phyloP scores from a whole-genome alignment of 2,329 filamentous ascomycete genomes.

The Arthrobotrys iridis region DNA sequence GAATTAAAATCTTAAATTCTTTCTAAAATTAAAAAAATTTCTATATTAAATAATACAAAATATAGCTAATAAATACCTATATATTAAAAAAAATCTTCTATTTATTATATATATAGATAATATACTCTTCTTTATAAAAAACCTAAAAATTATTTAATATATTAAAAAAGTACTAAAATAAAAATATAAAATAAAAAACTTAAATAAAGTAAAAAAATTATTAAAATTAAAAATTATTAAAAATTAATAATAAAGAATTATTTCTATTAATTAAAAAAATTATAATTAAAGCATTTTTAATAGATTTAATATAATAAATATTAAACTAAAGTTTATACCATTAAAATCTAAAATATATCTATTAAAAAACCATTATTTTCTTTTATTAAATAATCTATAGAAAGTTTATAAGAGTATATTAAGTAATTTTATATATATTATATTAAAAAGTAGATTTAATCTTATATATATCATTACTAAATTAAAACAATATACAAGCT shows the following conservation, averaged over 20 bases:
- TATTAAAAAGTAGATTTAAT: not conserved
- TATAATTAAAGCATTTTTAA: slow-evolving; percentile 22
- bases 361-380: not conserved
- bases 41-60: slow-evolving; percentile 3
- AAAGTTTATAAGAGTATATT: slow-evolving; percentile 8
- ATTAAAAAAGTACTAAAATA: slow-evolving; percentile 18
- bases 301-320: slow-evolving; percentile 35
- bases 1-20: not conserved
- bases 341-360: too few species aligned
- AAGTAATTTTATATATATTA: not conserved
- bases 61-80: slow-evolving; percentile 24
- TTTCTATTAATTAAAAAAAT: slow-evolving; percentile 51
- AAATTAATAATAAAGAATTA: slow-evolving; percentile 49
- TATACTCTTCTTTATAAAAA: slow-evolving; percentile 12
- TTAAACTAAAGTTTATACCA: slow-evolving; percentile 40
- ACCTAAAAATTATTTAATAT: not conserved
- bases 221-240: slow-evolving; percentile 35
- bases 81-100: slow-evolving; percentile 17
- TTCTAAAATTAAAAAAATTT: not conserved
- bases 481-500: not conserved
- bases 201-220: not conserved
- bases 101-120: slow-evolving; percentile 20
- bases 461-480: not conserved
- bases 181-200: slow-evolving; percentile 17
- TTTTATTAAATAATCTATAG: not conserved